A percentile compares a stretch with the other conserved stretches of the same genome.
These are phyloP conservation scores for Pyrus hybrid DNA, from an alignment of 331 rosid genomes.

Conservation along the genomic window DNA sequence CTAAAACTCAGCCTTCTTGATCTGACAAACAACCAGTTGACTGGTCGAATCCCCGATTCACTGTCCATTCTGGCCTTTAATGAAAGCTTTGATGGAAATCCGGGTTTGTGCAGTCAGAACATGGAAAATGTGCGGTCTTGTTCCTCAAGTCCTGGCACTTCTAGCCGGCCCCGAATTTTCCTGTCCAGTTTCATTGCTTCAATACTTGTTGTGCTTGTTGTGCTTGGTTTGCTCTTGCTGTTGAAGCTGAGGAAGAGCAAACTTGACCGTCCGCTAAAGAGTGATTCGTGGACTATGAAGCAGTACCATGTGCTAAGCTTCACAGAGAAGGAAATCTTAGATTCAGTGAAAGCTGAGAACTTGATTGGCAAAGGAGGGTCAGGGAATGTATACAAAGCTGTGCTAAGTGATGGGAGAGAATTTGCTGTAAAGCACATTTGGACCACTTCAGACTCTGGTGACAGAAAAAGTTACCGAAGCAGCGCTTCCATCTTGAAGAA, in stretches of 20 bases:
- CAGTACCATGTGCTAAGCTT: conserved; percentile 52
- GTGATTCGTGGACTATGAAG: conserved; percentile 68
- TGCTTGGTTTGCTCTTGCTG: conserved; percentile 30
- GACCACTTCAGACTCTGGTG: conserved; percentile 34
- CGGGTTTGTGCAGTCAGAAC: conserved; percentile 44
- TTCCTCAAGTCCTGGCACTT: conserved; percentile 22
- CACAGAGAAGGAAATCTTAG: conserved; percentile 59
- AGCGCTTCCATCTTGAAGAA: conserved; percentile 52
- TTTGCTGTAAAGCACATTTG: conserved; percentile 84
- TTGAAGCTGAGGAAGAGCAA: conserved; percentile 35
- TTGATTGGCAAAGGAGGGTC: conserved; percentile 92
- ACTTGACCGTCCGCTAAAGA: conserved; percentile 34
- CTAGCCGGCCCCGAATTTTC: conserved; percentile 23
- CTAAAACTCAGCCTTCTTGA: conserved; percentile 72
- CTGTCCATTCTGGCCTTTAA: conserved; percentile 51
- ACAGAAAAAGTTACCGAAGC: conserved; percentile 30
- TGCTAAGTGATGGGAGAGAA: conserved; percentile 51
- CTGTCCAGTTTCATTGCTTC: conserved; percentile 42
- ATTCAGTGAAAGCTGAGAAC: conserved; percentile 55
- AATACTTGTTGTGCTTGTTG: conserved; percentile 32
- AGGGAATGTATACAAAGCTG: conserved; percentile 71
- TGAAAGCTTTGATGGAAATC: conserved; percentile 61
- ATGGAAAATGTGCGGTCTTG: conserved; percentile 37
- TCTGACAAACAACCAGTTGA: conserved; percentile 56
- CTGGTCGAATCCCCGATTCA: conserved; percentile 59